A percentile compares a stretch with the other conserved stretches of the same genome.
These are phyloP conservation scores for Tetradesmus obliquus DNA, from an alignment of 139 green algal species.

Conservation along the genomic window DNA sequence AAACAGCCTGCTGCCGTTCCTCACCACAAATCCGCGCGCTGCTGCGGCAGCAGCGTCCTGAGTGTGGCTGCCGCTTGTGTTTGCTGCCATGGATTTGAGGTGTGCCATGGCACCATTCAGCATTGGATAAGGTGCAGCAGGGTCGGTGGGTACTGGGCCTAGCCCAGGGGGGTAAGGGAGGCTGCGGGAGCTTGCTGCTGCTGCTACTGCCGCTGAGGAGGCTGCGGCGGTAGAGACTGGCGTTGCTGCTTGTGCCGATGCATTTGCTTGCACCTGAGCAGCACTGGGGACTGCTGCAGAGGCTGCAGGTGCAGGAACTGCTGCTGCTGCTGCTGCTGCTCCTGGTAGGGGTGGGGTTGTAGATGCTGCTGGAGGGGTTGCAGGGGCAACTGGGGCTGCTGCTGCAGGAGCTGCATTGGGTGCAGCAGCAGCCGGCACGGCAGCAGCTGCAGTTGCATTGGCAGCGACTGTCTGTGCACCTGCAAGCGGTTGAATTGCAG, in stretches of 20 bases:
- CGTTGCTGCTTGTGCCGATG: not conserved
- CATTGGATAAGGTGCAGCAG: not conserved
- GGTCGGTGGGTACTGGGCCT: not conserved
- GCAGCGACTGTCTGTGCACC: not conserved
- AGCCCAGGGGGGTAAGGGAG: not conserved
- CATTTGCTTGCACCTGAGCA: not conserved
- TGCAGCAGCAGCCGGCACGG: not conserved
- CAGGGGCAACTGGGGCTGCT: not conserved
- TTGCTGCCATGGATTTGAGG: constrained; percentile 5
- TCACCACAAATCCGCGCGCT: constrained; percentile 17
- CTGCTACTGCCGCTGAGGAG: not conserved
- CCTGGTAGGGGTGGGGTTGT: not conserved
- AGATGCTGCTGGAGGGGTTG: not conserved
- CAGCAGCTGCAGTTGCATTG: not conserved
- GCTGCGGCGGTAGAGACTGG: not conserved
- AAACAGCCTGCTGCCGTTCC: constrained; percentile 36
- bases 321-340: not conserved
- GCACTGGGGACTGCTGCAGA: not conserved
- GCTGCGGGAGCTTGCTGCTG: not conserved
- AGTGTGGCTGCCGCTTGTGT: not conserved
- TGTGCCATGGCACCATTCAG: not conserved
- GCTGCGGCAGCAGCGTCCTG: constrained; percentile 14
- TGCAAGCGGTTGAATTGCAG: not conserved
- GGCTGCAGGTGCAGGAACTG: not conserved
- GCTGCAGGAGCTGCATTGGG: not conserved